Evolutionary conservation across 495 filamentous ascomycete genomes (phyloP).

Genomic region (Xylaria scruposa): DNA sequence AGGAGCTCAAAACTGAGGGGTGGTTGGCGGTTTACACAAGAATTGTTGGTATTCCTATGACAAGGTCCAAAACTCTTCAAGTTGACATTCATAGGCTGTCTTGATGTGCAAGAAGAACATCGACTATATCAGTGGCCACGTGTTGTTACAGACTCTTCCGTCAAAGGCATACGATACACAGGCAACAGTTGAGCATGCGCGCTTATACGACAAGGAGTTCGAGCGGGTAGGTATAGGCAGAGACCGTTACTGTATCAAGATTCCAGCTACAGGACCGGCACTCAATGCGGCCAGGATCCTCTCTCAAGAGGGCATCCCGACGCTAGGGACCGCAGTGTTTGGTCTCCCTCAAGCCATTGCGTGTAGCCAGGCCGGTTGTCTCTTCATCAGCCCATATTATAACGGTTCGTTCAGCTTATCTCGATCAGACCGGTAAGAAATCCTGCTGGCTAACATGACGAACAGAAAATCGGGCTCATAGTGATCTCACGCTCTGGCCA

Average conservation of each 20-base stretch:
- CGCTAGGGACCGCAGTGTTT: slow-evolving; percentile 38
- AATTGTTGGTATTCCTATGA: slow-evolving; percentile 27
- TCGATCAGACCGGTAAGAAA: not conserved
- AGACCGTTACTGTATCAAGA: slow-evolving; percentile 45
- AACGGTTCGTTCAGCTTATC: slow-evolving; percentile 38
- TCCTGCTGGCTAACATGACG: not conserved
- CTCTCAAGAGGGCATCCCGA: slow-evolving; percentile 37
- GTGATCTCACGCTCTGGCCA: slow-evolving; percentile 39
- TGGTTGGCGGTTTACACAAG: slow-evolving; percentile 52
- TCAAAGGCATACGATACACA: slow-evolving; percentile 48
- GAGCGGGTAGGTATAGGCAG: slow-evolving; percentile 46
- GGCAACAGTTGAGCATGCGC: slow-evolving; percentile 48
- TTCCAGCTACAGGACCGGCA: slow-evolving; percentile 38
- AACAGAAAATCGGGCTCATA: slow-evolving; percentile 39
- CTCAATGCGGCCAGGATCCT: slow-evolving; percentile 41
- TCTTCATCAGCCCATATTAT: slow-evolving; percentile 42
- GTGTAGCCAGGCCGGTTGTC: slow-evolving; percentile 36
- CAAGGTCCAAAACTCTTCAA: not conserved
- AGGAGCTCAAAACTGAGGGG: slow-evolving; percentile 49
- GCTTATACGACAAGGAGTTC: slow-evolving; percentile 49
- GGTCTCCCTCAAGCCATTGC: slow-evolving; percentile 40
- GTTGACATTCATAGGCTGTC: slow-evolving; percentile 39
- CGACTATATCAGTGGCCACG: slow-evolving; percentile 47
- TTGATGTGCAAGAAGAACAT: slow-evolving; percentile 53
- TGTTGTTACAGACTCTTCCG: slow-evolving; percentile 48